Evolutionary conservation across 2,329 filamentous ascomycete species (phyloP).

Genomic region (Aspergillus phoenicis): DNA sequence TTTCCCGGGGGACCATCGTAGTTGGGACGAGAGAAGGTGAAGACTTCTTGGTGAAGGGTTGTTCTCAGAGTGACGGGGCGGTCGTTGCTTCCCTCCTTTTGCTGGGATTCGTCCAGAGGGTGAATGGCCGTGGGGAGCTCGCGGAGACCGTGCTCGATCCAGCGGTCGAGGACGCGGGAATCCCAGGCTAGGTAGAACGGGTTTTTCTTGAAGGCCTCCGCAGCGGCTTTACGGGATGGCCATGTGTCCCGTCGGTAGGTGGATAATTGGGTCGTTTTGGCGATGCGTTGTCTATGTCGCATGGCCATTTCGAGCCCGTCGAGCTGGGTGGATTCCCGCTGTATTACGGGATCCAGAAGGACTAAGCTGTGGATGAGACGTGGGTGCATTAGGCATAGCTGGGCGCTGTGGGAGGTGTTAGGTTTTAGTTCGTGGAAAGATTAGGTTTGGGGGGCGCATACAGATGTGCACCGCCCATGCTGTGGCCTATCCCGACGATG

Average conservation of each 20-base stretch:
- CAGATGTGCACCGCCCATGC: slow-evolving; percentile 78
- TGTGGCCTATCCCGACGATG: slow-evolving; percentile 83
- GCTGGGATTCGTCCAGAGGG: slow-evolving; percentile 28
- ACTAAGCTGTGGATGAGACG: slow-evolving; percentile 75
- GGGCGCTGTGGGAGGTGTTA: slow-evolving; percentile 45
- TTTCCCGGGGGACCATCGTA: slow-evolving; percentile 61
- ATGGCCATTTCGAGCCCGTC: slow-evolving; percentile 26
- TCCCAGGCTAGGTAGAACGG: slow-evolving; percentile 86
- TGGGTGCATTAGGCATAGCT: slow-evolving; percentile 75
- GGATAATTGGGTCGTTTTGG: slow-evolving; percentile 57
- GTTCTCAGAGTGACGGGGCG: slow-evolving; percentile 71
- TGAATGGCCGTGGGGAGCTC: slow-evolving; percentile 64
- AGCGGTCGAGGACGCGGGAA: slow-evolving; percentile 71
- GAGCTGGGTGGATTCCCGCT: slow-evolving; percentile 48
- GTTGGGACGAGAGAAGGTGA: slow-evolving; percentile 52
- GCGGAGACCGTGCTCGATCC: slow-evolving; percentile 75
- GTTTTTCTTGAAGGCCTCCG: slow-evolving; percentile 65
- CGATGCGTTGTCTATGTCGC: slow-evolving; percentile 29
- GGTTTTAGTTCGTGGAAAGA: slow-evolving; percentile 3
- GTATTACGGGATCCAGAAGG: slow-evolving; percentile 83
- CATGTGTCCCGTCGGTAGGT: slow-evolving; percentile 76
- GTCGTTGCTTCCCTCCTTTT: slow-evolving; percentile 14
- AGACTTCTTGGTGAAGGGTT: slow-evolving; percentile 83
- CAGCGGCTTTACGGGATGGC: slow-evolving; percentile 73
- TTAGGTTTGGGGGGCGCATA: slow-evolving; percentile 25